These are phyloP conservation scores for Fusarium subglutinans DNA, from an alignment of 2,329 filamentous ascomycete species.

Conservation along the genomic window DNA sequence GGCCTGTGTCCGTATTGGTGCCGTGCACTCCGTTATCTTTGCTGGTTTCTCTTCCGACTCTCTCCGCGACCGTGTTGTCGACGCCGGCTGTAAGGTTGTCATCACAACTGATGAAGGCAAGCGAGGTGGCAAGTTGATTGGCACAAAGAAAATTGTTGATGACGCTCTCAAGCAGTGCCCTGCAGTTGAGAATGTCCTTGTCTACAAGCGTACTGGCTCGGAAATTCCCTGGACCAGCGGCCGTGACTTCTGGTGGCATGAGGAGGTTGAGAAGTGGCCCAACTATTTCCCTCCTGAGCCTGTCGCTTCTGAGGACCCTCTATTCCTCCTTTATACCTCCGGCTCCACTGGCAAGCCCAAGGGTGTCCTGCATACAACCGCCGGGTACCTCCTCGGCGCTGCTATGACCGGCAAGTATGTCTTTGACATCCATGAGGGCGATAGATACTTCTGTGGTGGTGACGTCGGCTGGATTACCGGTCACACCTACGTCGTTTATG, in stretches of 20 bases:
- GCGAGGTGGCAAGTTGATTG: constrained; percentile 95
- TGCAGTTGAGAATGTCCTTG: constrained; percentile 83
- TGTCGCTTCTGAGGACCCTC: constrained; percentile 92
- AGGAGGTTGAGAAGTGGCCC: constrained; percentile 97
- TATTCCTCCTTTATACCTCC: constrained; percentile 98
- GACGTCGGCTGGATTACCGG: constrained; percentile 99
- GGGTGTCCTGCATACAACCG: constrained; percentile 98
- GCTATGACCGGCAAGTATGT: constrained; percentile 97
- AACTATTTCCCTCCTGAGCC: constrained; percentile 88
- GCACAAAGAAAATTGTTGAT: constrained; percentile 99
- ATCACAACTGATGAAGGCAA: constrained; percentile 98
- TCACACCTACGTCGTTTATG: constrained; percentile 98
- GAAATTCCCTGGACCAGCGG: constrained; percentile 91
- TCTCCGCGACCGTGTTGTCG: constrained; percentile 91
- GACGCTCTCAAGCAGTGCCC: constrained; percentile 97
- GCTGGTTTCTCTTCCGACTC: constrained; percentile 98
- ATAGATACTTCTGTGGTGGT: constrained; percentile 96
- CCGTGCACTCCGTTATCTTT: constrained; percentile 96
- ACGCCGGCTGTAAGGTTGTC: constrained; percentile 90
- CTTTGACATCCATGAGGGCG: constrained; percentile 94
- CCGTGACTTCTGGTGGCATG: constrained; percentile 97
- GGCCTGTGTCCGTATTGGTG: constrained; percentile 90
- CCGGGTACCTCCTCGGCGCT: constrained; percentile 91
- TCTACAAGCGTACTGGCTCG: constrained; percentile 94
- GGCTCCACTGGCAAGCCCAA: constrained; percentile 99